Evolutionary conservation across 192 early-diverging fungal genomes (phyloP).

Genomic region (Entophlyctis luteolus): DNA sequence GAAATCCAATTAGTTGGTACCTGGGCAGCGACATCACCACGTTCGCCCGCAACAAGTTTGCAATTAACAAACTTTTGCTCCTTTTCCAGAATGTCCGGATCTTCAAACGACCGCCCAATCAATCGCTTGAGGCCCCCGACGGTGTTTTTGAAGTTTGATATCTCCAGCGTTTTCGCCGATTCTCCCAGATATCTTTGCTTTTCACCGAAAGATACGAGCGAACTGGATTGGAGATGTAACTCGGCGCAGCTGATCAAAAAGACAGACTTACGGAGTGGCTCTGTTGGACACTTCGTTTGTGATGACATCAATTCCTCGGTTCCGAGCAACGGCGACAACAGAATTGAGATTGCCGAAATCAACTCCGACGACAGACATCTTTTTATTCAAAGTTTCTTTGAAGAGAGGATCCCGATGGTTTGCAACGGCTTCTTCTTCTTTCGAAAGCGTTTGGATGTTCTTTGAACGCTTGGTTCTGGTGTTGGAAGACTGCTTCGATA

Average conservation of each 20-base stretch:
- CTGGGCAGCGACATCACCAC: conserved; percentile 69
- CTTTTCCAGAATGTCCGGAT: conserved; percentile 76
- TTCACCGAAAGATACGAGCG: conserved; percentile 87
- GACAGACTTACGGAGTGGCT: conserved; percentile 77
- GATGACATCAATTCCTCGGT: conserved; percentile 97
- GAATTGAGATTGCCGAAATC: conserved; percentile 96
- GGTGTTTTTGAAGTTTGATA: conserved; percentile 98
- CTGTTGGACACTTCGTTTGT: conserved; percentile 95
- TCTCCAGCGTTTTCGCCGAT: conserved; percentile 85
- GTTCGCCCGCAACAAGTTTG: conserved; percentile 77
- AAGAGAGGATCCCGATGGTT: conserved; percentile 21
- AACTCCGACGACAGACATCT: conserved; percentile 78
- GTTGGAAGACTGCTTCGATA: background rate
- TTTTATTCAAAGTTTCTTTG: conserved; percentile 17
- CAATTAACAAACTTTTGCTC: conserved; percentile 83
- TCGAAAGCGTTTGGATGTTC: background rate
- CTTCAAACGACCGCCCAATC: conserved; percentile 76
- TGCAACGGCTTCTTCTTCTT: too few relatives aligned
- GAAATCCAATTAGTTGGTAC: too few relatives aligned
- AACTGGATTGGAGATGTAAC: too few relatives aligned
- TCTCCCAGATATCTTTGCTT: conserved; percentile 97
- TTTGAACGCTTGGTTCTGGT: background rate
- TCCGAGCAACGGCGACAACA: conserved; percentile 94
- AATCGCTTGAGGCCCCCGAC: conserved; percentile 86
- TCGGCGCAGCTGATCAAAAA: too few relatives aligned